Evolutionary conservation across 345 rosid species (phyloP), one percentile per base, ranked within the genome.

Genomic region (Syzygium aromaticum): DNA sequence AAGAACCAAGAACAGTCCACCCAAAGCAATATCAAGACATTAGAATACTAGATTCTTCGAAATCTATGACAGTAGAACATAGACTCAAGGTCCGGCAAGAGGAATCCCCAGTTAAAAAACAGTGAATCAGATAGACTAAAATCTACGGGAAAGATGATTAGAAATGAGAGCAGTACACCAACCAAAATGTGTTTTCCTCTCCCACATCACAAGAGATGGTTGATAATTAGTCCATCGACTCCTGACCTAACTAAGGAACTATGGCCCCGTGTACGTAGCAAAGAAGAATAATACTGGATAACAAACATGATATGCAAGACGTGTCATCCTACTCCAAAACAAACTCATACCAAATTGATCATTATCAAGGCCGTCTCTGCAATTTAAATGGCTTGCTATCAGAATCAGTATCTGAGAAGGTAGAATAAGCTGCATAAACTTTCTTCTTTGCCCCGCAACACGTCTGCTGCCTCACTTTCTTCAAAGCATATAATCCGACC

Each of bases 391-490:
- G 80, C 57, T 84, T 16, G 52, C 85, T 87, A 85, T 93, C 94
- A 0, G 86, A 89, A 89, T 94, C 98, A 78, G 93, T 93, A 87
- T 95, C 98, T 0, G 98, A 96, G 89, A 95, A 96, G 3, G 98
- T 95, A 7, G 98, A 96, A 89, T 95, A 96, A 4, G 91, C 91
- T 0, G 92, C 95, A 51, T 59, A 91, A 56, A 91, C 89, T 86
- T 84, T 89, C 85, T 90, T 88, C 80, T 82, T 83, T 8, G 91
- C 87, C 11, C 92, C 63, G 61, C 94, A 95, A 63, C 90, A 87
- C 64, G 86, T 87, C 88, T 90, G 86, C 2, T 73, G 51, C 14
- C 33, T 84, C 7, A 89, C 94, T 21, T 51, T 85, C 84, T 86
- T 84, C 1, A 92, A 90, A 25, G 91, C 93, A 82, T 88, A 89